Base-by-base conservation (phyloP, 352 stramenopile species). In the Globisporangium barbulae region DNA sequence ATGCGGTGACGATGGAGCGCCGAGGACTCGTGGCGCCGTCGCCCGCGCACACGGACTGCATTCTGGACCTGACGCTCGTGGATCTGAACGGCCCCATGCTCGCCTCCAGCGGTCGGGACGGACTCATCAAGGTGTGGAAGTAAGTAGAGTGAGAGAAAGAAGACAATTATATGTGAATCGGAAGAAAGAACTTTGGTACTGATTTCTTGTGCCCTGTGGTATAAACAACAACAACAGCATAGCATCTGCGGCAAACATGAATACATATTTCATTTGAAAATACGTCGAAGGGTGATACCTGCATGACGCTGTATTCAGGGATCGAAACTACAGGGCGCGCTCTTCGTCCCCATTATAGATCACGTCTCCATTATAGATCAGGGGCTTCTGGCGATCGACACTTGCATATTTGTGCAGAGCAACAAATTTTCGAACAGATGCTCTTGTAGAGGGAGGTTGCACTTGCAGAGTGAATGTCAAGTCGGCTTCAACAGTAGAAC, bases 121-220 rank as follows among this genome's bases (percentile, higher is more conserved):
- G 93, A 33, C 90, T 97, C 67, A 97, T 99, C 64, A 99, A 99
- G 75, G 76, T 98, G 54, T 99, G 94, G 94, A 93, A 96, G 59
- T 99, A 73, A 74, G 30, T 52, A 31, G 6, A 54, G 8, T 25
- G 49, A 41, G 49, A 55, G 30, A n/a, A 41, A 55, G 25, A 37
- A 55, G 49, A 22, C 28, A 41, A 41, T 37, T 55, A 55, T 55
- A 45, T 45, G 15, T 17, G 19, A 15, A n/a, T 22, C n/a, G 28
- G 49, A 41, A 30, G 13, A 35, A 31, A 19, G 17, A 45, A 33
- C 31, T 5, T 45, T 19, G 7, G 15, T 49, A 19, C 7, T 45
- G 3, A 9, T 12, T n/a, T 15, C 10, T 45, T 19, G 39, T 13
- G 19, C 39, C 12, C 7, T n/a, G 1, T n/a, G 13, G 39, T 45